Base-by-base conservation (phyloP, 495 filamentous ascomycete species). In the Neurospora terricola region DNA sequence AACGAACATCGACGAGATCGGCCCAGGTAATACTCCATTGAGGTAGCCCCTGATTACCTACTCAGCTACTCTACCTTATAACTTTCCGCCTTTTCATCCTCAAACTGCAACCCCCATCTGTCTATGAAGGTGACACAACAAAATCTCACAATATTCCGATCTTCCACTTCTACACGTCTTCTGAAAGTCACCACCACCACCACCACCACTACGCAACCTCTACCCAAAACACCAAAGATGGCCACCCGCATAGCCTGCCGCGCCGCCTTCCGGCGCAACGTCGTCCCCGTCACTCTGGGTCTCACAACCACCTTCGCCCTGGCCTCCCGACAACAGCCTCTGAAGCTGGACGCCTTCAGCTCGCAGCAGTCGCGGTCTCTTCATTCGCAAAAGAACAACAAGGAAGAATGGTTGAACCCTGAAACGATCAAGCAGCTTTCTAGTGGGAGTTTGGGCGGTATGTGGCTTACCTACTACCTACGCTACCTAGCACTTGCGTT, bases 361-460 rank as follows among this genome's bases (percentile, higher is more conserved):
- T 18, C 75, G 4, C 36, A 34, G 5, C 30, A 74, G 23, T 39
- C 39, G 40, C 70, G 45, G 21, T 42, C 18, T 11, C 40, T 12
- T 21, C 54, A 4, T 42, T 48, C 45, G 43, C 77, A 39, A 48
- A 70, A 14, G 39, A 45, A 16, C 70, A 27, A 69, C n/a, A 76
- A 62, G 30, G 81, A 83, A 23, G 83, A 83, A 14, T 71, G 73
- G 36, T 74, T 86, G 66, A 85, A 86, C 73, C 79, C 88, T 0
- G 81, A 84, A 37, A 85, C 86, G 14, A 82, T 93, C 78, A 88
- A 85, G 73, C 90, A 94, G 84, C 82, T 94, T 71, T 92, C 90
- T 72, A 77, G 88, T 72, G 92, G 92, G 1, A 91, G 90, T 76
- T 83, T 94, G 16, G 75, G 90, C 39, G 92, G 88, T 87, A 79